Evolutionary conservation across 345 rosid species (phyloP).

Genomic region (Linum lewisii): DNA sequence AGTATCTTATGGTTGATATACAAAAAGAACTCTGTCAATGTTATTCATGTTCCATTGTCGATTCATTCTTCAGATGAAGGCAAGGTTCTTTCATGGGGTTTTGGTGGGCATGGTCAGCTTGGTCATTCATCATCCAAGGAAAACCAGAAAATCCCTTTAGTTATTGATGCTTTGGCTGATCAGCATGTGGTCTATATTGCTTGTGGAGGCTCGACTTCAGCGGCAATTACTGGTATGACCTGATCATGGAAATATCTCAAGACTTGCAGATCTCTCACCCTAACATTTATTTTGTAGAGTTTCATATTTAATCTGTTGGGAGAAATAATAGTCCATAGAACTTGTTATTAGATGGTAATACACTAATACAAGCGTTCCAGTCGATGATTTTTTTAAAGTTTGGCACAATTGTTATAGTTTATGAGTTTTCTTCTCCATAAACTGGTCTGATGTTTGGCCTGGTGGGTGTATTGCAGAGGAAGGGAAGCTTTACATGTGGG

Average conservation of each 20-base stretch:
- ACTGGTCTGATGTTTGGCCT: neutral
- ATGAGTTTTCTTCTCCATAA: too few relatives aligned
- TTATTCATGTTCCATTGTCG: neutral
- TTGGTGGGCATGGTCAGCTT: conserved; percentile 87
- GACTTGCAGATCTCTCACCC: neutral
- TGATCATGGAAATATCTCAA: neutral
- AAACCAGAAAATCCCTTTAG: conserved; percentile 45
- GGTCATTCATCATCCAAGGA: conserved; percentile 57
- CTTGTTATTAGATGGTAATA: too few relatives aligned
- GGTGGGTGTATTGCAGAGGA: conserved; percentile 32
- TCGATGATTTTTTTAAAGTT: neutral
- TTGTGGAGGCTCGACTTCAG: conserved; percentile 86
- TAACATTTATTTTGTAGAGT: neutral
- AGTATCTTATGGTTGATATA: neutral
- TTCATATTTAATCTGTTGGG: neutral
- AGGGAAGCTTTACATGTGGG: conserved; percentile 90
- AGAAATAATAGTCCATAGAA: neutral
- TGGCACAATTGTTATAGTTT: too few relatives aligned
- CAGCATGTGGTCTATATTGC: conserved; percentile 48
- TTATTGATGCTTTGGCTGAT: conserved; percentile 56
- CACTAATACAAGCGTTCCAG: too few relatives aligned
- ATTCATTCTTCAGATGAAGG: conserved; percentile 50
- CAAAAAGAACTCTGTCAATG: too few relatives aligned
- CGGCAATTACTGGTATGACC: conserved; percentile 62
- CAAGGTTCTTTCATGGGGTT: conserved; percentile 89